Evolutionary conservation across 2,329 filamentous ascomycete genomes (phyloP).

Genomic region (Arthrobotrys megalospora): DNA sequence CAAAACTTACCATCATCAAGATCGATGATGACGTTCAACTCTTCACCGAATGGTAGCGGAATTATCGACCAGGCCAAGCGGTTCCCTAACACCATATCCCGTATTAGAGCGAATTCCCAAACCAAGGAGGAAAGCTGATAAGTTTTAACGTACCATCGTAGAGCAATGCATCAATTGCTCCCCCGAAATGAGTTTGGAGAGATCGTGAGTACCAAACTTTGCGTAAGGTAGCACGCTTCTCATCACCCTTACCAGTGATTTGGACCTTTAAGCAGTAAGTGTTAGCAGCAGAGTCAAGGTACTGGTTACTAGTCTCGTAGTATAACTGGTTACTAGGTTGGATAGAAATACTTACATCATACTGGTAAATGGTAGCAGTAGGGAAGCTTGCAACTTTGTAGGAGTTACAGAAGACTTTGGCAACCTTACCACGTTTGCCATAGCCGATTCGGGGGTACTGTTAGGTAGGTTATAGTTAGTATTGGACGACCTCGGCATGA

Average conservation of each 20-base stretch:
- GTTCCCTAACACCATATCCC: conserved; percentile 70
- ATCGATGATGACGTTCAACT: conserved; percentile 76
- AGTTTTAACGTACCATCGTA: conserved; percentile 62
- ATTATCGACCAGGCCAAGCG: conserved; percentile 83
- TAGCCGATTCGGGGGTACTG: conserved; percentile 71
- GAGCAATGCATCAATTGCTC: conserved; percentile 65
- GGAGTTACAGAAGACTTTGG: conserved; percentile 76
- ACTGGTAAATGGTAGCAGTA: conserved; percentile 80
- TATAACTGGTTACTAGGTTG: neutral
- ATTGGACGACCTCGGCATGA: conserved; percentile 56
- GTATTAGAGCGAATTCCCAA: conserved; percentile 69
- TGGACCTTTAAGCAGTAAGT: conserved; percentile 41
- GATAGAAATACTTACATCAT: conserved; percentile 77
- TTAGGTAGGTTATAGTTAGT: neutral
- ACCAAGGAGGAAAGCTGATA: neutral
- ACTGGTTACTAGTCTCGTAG: neutral
- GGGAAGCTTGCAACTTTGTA: conserved; percentile 78
- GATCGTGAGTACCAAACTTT: conserved; percentile 81
- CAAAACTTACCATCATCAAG: conserved; percentile 77
- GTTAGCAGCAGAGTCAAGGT: conserved; percentile 17
- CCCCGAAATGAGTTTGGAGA: conserved; percentile 73
- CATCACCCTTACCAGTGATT: conserved; percentile 71
- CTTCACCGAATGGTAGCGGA: conserved; percentile 68
- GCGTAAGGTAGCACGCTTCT: conserved; percentile 78
- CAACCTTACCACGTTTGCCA: conserved; percentile 70